Conservation (phyloP, 2,329 filamentous ascomycete species). For the Talaromyces verruculosus region DNA sequence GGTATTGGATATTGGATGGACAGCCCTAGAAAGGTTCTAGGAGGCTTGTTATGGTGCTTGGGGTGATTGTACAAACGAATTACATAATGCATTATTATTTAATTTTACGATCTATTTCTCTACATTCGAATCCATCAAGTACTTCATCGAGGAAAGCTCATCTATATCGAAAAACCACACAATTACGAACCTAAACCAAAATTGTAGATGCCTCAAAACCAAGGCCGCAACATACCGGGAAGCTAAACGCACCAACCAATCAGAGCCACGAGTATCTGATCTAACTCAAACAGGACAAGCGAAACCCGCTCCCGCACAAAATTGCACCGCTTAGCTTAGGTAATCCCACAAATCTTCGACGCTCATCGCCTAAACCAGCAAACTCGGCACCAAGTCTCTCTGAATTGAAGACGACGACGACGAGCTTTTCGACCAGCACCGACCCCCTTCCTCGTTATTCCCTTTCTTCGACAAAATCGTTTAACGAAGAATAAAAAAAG, state of each 20-base stretch:
- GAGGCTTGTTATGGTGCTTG: neutral
- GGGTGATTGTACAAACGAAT: neutral
- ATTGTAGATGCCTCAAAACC: constrained; percentile 22
- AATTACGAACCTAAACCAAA: neutral
- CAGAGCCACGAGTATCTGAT: constrained; percentile 1
- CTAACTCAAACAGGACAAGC: constrained; percentile 46
- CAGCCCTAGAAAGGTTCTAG: neutral
- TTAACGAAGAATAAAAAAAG: constrained; percentile 30
- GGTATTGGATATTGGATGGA: neutral
- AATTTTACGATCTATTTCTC: neutral
- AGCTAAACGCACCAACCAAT: constrained; percentile 27
- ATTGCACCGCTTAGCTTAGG: constrained; percentile 17
- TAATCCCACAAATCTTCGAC: constrained; percentile 24
- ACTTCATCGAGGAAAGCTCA: neutral
- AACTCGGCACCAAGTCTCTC: neutral
- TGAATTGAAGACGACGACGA: constrained; percentile 32
- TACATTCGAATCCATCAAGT: neutral
- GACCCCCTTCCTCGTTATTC: constrained; percentile 33
- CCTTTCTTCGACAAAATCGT: constrained; percentile 23
- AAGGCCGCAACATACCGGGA: constrained; percentile 30
- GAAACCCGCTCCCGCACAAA: constrained; percentile 34
- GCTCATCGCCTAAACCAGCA: constrained; percentile 31
- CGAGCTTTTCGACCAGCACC: constrained; percentile 29
- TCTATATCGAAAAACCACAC: neutral
- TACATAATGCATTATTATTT: constrained; percentile 9